Evolutionary conservation across 176 grass and related monocot species (phyloP).

Genomic region (Alloteropsis semialata): DNA sequence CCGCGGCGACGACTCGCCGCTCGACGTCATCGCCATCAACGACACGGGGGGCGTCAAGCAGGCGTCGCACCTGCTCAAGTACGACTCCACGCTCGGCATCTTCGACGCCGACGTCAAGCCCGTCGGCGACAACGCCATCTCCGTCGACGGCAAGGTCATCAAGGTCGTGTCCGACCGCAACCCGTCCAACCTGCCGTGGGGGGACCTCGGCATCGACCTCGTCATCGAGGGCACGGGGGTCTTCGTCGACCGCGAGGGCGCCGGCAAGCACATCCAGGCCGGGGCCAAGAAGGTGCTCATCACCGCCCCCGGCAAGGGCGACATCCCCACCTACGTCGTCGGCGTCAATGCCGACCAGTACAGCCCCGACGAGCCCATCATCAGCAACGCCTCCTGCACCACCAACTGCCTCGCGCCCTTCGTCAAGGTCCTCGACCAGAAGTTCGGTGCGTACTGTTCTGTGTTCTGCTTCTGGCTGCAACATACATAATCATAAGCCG

Average conservation of each 20-base stretch:
- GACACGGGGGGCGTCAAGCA: constrained; percentile 82
- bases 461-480: too few species aligned
- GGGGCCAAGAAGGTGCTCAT: constrained; percentile 92
- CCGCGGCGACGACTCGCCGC: constrained; percentile 51
- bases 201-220: constrained; percentile 62
- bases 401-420: constrained; percentile 92
- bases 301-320: constrained; percentile 69
- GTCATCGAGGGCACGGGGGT: constrained; percentile 85
- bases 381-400: constrained; percentile 93
- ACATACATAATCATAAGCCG: too few species aligned
- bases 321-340: constrained; percentile 73
- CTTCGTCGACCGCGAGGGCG: constrained; percentile 73
- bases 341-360: constrained; percentile 77
- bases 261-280: constrained; percentile 79
- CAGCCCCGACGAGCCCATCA: constrained; percentile 61
- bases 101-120: constrained; percentile 87
- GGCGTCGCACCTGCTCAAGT: constrained; percentile 88
- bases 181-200: constrained; percentile 64
- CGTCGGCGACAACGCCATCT: constrained; percentile 55
- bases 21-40: constrained; percentile 85
- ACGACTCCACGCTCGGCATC: constrained; percentile 85
- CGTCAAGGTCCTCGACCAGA: constrained; percentile 88
- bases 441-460: constrained; percentile 53
- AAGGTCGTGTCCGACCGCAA: constrained; percentile 75
- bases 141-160: constrained; percentile 88